Base-by-base conservation (phyloP, 306 rosid genomes). In the Boehmeria nivea region DNA sequence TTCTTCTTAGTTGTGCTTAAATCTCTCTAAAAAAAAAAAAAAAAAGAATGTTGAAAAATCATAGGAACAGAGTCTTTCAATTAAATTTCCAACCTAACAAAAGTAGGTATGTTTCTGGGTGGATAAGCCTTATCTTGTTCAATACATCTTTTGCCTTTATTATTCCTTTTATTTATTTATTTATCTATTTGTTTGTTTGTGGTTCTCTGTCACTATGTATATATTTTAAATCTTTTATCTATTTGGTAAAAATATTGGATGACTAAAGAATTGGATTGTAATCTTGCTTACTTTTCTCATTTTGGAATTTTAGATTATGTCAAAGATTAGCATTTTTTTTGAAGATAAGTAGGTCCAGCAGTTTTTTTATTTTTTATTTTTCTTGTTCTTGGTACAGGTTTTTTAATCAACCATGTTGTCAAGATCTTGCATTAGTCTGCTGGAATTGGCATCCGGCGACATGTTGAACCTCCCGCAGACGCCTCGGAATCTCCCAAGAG, bases 371-470 rank as follows among this genome's bases (percentile, higher is more conserved):
- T 31, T 31, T 31, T 2, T 31, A 2, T 31, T 31, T 31, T 6
- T 31, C n/a, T n/a, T n/a, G n/a, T n/a, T n/a, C n/a, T n/a, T n/a
- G n/a, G n/a, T n/a, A n/a, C 36, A 31, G 36, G 9, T 31, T 4
- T n/a, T n/a, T 4, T 31, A 31, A 31, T 4, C 36, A 69, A 74
- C 48, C 57, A 89, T 86, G 90, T 64, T 76, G 40, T 74, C 76
- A 54, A 80, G 80, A 52, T 79, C 95, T 54, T 68, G 66, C 75
- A 52, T 72, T 33, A 78, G 76, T 74, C 75, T 83, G 72, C 59
- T 74, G 63, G 86, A 89, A 55, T 57, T 83, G 72, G 82, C 77
- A 19, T 67, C 89, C 2, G 82, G 72, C 64, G 94, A 83, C 65
- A 57, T 75, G 72, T 44, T 73, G 33, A 76, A 77, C 75, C 47